phyloP scores from a whole-genome alignment of 176 grass and related monocot genomes.

The Saccharum spontaneum region DNA sequence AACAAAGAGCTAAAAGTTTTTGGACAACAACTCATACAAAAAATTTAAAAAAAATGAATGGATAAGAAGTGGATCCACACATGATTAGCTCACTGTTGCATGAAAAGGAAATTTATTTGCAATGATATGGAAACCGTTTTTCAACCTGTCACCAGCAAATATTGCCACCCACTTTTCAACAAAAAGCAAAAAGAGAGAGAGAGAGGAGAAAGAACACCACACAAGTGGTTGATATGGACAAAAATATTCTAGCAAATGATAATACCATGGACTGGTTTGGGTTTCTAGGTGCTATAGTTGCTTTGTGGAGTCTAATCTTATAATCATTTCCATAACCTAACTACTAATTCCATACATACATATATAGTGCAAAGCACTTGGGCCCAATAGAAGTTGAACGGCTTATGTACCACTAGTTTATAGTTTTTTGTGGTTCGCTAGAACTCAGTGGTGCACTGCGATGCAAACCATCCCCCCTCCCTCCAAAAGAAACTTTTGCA shows the following conservation, averaged over 20 bases:
- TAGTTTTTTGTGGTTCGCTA: background rate
- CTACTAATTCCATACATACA: slow-evolving; percentile 4
- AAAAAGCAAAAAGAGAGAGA: slow-evolving; percentile 12
- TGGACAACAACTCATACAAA: slow-evolving; percentile 27
- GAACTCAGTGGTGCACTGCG: slow-evolving; percentile 34
- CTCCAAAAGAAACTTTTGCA: slow-evolving; percentile 9
- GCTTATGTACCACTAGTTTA: slow-evolving; percentile 25
- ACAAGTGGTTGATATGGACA: slow-evolving; percentile 29
- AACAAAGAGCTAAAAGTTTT: slow-evolving; percentile 31
- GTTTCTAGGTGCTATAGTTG: slow-evolving; percentile 49
- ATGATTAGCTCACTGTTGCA: slow-evolving; percentile 48
- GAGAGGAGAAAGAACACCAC: slow-evolving; percentile 10
- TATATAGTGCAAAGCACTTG: slow-evolving; percentile 5
- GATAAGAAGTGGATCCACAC: slow-evolving; percentile 38
- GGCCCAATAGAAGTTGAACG: slow-evolving; percentile 26
- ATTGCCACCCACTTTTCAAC: slow-evolving; percentile 34
- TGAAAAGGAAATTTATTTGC: slow-evolving; percentile 26
- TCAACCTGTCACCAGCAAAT: slow-evolving; percentile 35
- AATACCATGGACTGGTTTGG: slow-evolving; percentile 45
- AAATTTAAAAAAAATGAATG: slow-evolving; percentile 26
- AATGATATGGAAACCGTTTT: slow-evolving; percentile 40
- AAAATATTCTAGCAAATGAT: slow-evolving; percentile 41
- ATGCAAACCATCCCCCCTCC: slow-evolving; percentile 13
- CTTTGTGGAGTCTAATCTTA: slow-evolving; percentile 34
- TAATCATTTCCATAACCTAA: slow-evolving; percentile 31